Conservation (phyloP, 1,139 yeast species). For the Scheffersomyces insectosa region DNA sequence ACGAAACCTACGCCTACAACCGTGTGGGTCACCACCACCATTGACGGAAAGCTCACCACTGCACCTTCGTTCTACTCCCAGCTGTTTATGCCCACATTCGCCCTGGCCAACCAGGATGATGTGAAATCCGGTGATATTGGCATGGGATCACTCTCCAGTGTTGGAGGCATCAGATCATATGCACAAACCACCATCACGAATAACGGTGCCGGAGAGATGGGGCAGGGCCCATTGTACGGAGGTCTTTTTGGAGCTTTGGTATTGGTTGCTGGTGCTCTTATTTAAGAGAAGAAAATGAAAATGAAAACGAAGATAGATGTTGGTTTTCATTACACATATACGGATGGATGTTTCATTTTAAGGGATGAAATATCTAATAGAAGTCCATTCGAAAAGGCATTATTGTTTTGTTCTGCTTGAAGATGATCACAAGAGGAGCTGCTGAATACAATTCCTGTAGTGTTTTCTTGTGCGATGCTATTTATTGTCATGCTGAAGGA, state of each 20-base stretch:
- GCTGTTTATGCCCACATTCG: slow-evolving; percentile 27
- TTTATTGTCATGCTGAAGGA: too few species aligned
- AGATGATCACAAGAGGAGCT: too few species aligned
- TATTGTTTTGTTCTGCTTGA: too few species aligned
- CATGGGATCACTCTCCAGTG: slow-evolving; percentile 36
- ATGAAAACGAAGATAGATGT: not conserved
- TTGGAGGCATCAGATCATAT: slow-evolving; percentile 38
- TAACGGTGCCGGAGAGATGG: slow-evolving; percentile 7
- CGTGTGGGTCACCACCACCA: slow-evolving; percentile 40
- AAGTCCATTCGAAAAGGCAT: too few species aligned
- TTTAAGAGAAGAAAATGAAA: slow-evolving; percentile 1
- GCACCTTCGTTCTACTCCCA: slow-evolving; percentile 32
- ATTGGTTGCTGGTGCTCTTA: slow-evolving; percentile 13
- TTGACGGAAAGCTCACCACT: slow-evolving; percentile 30
- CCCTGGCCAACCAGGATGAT: slow-evolving; percentile 20
- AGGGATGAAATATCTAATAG: too few species aligned
- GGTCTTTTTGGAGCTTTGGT: slow-evolving; percentile 15
- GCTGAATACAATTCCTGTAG: too few species aligned
- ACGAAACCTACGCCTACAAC: slow-evolving; percentile 14
- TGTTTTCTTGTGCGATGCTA: too few species aligned
- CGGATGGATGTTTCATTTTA: slow-evolving; percentile 1
- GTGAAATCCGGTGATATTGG: slow-evolving; percentile 36
- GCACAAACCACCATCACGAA: slow-evolving; percentile 25
- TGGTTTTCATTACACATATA: slow-evolving; percentile 5
- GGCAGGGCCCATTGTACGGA: slow-evolving; percentile 9